These are phyloP conservation scores for Plantago elongata DNA, from an alignment of 257 asterid species.

Conservation along the genomic window DNA sequence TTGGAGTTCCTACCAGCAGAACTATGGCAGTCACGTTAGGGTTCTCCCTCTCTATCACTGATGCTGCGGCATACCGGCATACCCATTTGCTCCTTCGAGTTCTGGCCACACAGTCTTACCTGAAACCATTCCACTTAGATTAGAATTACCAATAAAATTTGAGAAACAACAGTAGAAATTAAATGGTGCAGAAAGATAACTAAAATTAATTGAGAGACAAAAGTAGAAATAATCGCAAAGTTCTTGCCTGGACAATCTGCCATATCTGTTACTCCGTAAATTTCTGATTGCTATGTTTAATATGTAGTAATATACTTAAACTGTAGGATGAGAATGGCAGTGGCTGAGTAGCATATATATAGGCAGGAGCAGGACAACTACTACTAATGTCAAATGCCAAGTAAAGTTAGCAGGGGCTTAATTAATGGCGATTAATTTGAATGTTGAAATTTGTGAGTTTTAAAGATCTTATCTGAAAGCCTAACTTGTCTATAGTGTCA, in stretches of 20 bases:
- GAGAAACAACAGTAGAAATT: no score
- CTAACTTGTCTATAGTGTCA: no score
- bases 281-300: neutral
- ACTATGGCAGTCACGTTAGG: constrained; percentile 18
- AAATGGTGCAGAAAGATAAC: neutral
- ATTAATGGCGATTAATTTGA: no score
- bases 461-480: no score
- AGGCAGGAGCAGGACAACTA: no score
- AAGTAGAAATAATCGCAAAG: neutral
- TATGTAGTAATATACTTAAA: no score
- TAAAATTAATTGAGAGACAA: neutral
- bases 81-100: constrained; percentile 26
- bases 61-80: constrained; percentile 25
- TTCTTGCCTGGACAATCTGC: constrained; percentile 24
- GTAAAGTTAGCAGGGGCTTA: no score
- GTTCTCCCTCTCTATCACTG: constrained; percentile 20
- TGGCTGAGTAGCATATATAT: neutral
- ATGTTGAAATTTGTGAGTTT: no score
- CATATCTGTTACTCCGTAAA: constrained; percentile 5
- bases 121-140: no score
- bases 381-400: no score
- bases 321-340: neutral
- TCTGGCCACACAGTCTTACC: constrained; percentile 44
- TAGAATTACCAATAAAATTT: no score
- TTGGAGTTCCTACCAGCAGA: constrained; percentile 20